Conservation (phyloP, 345 rosid species). For the Rhizophora apiculata region DNA sequence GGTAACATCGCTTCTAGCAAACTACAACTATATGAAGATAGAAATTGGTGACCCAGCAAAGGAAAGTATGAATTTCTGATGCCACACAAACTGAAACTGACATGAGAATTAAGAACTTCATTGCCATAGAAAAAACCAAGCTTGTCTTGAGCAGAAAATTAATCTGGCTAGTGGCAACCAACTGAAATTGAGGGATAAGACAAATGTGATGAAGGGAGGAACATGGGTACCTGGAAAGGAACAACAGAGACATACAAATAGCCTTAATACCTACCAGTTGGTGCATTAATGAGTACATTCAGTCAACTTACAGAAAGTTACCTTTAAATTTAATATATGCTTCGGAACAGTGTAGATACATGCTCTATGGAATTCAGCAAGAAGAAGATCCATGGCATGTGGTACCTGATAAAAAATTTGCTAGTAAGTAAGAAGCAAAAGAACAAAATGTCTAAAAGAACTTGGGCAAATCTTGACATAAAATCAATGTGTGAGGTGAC, state of each 20-base stretch:
- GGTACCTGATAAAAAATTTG: constrained; percentile 55
- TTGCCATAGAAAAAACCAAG: too few species aligned
- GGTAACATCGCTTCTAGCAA: too few species aligned
- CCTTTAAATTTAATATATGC: constrained; percentile 68
- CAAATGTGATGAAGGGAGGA: background rate
- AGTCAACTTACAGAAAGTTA: constrained; percentile 18
- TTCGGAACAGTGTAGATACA: constrained; percentile 92
- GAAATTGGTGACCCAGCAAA: too few species aligned
- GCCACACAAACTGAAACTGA: background rate
- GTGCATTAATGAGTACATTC: background rate
- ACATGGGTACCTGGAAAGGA: background rate
- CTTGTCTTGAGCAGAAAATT: too few species aligned
- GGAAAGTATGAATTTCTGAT: background rate
- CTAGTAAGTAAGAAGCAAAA: background rate
- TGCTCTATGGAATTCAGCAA: constrained; percentile 81
- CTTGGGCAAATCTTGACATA: background rate
- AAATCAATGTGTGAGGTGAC: too few species aligned
- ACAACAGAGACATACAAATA: background rate
- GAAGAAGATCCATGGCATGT: constrained; percentile 70
- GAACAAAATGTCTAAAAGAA: background rate
- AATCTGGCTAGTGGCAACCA: background rate
- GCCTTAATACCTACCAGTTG: background rate
- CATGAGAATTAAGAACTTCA: background rate
- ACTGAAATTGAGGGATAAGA: background rate
- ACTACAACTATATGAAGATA: too few species aligned